These are phyloP conservation scores for Komagataella mondaviorum DNA, from an alignment of 805 yeast genomes.

Conservation along the genomic window DNA sequence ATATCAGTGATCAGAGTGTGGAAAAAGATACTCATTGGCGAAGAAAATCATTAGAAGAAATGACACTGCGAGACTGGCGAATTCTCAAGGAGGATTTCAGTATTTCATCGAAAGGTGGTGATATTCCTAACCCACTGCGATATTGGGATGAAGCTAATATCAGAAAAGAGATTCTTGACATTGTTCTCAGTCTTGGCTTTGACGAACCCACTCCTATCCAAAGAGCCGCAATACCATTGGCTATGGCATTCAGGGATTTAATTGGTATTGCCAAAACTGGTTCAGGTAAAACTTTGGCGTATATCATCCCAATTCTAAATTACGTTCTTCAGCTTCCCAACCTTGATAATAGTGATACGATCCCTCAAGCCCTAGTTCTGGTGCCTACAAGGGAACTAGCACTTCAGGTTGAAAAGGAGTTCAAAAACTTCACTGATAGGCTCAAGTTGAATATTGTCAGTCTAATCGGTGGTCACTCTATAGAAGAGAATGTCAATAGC, in stretches of 20 bases:
- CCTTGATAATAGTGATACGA: conserved; percentile 39
- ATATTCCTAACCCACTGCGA: conserved; percentile 47
- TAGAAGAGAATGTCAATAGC: conserved; percentile 55
- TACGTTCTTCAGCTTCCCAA: conserved; percentile 35
- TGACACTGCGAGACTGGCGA: conserved; percentile 86
- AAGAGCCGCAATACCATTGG: conserved; percentile 73
- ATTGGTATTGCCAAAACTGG: conserved; percentile 96
- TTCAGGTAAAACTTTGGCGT: conserved; percentile 87
- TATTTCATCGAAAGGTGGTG: conserved; percentile 43
- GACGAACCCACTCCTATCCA: conserved; percentile 81
- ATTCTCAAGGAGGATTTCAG: conserved; percentile 67
- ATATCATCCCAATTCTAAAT: conserved; percentile 56
- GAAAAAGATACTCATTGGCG: conserved; percentile 42
- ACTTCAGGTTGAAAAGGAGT: conserved; percentile 65
- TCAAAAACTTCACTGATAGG: conserved; percentile 28
- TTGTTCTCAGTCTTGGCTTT: conserved; percentile 28
- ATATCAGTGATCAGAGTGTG: conserved; percentile 10
- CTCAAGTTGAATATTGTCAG: conserved; percentile 38
- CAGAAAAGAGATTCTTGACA: conserved; percentile 24
- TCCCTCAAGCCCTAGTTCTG: conserved; percentile 62
- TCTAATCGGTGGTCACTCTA: conserved; percentile 82
- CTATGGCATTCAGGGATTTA: conserved; percentile 44
- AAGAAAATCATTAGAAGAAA: conserved; percentile 42
- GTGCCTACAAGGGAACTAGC: conserved; percentile 96
- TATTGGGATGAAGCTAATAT: conserved; percentile 57